Evolutionary conservation across 2,329 filamentous ascomycete genomes (phyloP), one percentile per base, ranked within the genome.

Genomic region (Aschersonia sp.): DNA sequence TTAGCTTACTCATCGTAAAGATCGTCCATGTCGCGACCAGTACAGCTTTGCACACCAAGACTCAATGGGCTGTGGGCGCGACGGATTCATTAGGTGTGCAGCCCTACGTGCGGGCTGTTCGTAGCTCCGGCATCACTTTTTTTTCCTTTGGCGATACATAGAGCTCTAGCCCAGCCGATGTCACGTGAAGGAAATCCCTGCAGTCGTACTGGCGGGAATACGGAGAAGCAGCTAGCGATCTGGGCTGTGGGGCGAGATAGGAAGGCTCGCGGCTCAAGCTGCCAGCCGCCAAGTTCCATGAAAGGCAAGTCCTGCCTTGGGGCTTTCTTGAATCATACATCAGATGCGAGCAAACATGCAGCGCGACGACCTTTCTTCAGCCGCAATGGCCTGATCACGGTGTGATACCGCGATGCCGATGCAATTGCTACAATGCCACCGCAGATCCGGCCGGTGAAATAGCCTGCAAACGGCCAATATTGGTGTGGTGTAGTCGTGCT

Each of bases 1-100:
- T 45, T 43, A 49, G 32, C 70, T 53, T 71, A 94, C 87, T 97
- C 91, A 71, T 97, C 91, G 65, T 97, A 96, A 58, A 96, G 81
- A 68, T 96, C 89, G 73, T 96, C 89, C 89, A 95, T 92, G 58
- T 58, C 64, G 54, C 48, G 51, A 51, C 54, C 53, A 6, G 48
- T 48, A 54, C 44, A 45, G 49, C 31, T 50, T 31, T 45, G 42
- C 29, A 44, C 43, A 45, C 12, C 12, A 2, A 12, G 7, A 40
- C 47, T 50, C 49, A 48, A 54, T 54, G 60, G 51, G 56, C 52
- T 50, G 50, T 50, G 51, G 52, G 50, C 52, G 48, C 50, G 53
- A 46, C 48, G 48, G 38, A 20, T 20, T 20, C 20, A 20, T 20
- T 20, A 20, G 20, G 20, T 20, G 20, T 20, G 20, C 20, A 20